A percentile compares a stretch with the other conserved stretches of the same genome.
Evolutionary conservation across 352 stramenopile genomes (phyloP).

Genomic region (Globisporangium nagaii): DNA sequence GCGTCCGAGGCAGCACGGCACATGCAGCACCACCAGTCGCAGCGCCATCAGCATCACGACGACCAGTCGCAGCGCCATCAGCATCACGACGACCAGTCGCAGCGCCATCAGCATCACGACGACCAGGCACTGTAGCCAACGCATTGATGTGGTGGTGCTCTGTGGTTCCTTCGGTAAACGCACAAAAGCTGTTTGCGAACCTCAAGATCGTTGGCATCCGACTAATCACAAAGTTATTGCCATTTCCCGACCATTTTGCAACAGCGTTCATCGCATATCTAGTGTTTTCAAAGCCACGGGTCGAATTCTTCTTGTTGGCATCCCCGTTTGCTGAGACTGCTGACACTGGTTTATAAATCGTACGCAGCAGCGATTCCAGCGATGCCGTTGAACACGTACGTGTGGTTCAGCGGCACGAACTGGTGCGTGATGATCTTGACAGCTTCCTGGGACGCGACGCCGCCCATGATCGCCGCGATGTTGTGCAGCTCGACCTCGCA

Average conservation of each 20-base stretch:
- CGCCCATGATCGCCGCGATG: conserved; percentile 93
- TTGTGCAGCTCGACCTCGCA: conserved; percentile 92
- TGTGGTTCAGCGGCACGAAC: conserved; percentile 96
- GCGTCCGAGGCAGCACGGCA: background rate
- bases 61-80: background rate
- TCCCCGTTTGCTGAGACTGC: background rate
- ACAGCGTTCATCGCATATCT: too few species aligned
- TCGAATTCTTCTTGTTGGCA: too few species aligned
- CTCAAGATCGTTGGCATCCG: too few species aligned
- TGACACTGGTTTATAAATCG: conserved; percentile 41
- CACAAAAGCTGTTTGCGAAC: too few species aligned
- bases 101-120: background rate
- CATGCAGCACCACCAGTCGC: too few species aligned
- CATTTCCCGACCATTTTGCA: too few species aligned
- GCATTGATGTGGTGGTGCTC: too few species aligned
- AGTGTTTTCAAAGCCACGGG: too few species aligned
- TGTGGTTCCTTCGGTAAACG: too few species aligned
- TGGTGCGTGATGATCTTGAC: conserved; percentile 98
- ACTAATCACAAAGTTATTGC: too few species aligned
- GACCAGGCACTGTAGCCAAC: too few species aligned
- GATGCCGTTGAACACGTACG: conserved; percentile 98
- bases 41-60: background rate
- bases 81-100: too few species aligned
- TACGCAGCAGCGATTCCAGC: conserved; percentile 67
- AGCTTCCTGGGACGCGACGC: conserved; percentile 95